phyloP scores from a whole-genome alignment of 179 eudicot species.

The Corrigiola litoralis region DNA sequence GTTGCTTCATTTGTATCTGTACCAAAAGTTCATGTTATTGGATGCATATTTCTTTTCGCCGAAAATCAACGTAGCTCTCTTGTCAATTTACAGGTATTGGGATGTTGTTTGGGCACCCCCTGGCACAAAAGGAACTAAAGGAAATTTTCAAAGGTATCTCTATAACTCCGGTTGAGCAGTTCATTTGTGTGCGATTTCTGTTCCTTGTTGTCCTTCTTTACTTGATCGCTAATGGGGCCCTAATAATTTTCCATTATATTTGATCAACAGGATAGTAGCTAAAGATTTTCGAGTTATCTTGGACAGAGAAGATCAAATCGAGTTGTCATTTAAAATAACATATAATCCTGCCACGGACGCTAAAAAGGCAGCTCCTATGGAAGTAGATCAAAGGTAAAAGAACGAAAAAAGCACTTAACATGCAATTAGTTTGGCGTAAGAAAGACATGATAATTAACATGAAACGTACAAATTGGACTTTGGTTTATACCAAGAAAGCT shows the following conservation, averaged over 20 bases:
- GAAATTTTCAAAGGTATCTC: slow-evolving; percentile 39
- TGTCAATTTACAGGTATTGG: slow-evolving; percentile 32
- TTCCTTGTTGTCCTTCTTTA: no score
- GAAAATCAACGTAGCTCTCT: no score
- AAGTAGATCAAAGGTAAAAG: slow-evolving; percentile 33
- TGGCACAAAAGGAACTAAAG: slow-evolving; percentile 39
- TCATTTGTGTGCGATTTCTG: no score
- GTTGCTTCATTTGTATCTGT: no score
- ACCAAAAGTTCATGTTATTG: no score
- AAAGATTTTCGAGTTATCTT: slow-evolving; percentile 26
- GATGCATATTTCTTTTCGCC: no score
- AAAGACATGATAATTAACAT: no score
- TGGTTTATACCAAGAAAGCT: no score
- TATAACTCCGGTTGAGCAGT: no score
- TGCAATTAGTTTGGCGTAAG: no score
- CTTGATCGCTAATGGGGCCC: neutral
- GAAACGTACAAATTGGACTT: no score
- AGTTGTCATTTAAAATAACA: slow-evolving; percentile 28
- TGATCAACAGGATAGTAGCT: slow-evolving; percentile 25
- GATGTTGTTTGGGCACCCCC: slow-evolving; percentile 46
- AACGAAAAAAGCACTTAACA: no score
- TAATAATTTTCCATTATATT: neutral
- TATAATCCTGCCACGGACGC: slow-evolving; percentile 10
- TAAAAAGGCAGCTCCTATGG: slow-evolving; percentile 27
- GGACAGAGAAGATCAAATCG: slow-evolving; percentile 27